Evolutionary conservation across 140 eudicot genomes (phyloP), one percentile per base, ranked within the genome.

Genomic region (Stevia rebaudiana): DNA sequence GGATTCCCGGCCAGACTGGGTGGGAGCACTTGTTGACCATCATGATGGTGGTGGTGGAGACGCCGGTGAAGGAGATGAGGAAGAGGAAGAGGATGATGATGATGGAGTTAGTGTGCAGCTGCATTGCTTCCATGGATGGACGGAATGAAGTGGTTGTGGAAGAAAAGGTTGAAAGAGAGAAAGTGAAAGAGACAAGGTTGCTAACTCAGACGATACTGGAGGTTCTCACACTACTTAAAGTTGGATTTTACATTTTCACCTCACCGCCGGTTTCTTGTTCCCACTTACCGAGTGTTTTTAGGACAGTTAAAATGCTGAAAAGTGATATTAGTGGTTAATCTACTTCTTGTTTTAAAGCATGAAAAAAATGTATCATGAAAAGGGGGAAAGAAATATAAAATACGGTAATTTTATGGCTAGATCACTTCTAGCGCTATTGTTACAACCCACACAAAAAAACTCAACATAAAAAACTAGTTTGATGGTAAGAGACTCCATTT

Each of bases 1-100:
- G 98, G 63, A 91, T 85, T 5, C 98, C 98, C 0, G 98, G 98
- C 96, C 98, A 91, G n/a, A 91, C 96, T 8, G 96, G 83, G 79
- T 78, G 88, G 71, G 48, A 15, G 83, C 98, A 91, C 64, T 83
- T 82, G 96, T 91, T 91, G 66, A 67, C 52, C 77, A 88, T 67
- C 50, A 83, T 82, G 70, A 88, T 88, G 37, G 94, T 82, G 9
- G 94, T 82, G 17, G 73, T 78, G 31, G 86, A 40, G 41, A 75
- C 80, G 74, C 43, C 71, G 11, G 44, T 69, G 65, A 63, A 31
- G 68, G 64, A 12, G 5, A 23, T n/a, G 51, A 76, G 70, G 47
- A 77, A 0, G 35, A 65, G 47, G 75, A 82, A 4, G 23, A 58
- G n/a, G n/a, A n/a, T n/a, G n/a, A n/a, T 2, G 55, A 67, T 15